Base-by-base conservation (phyloP, 2,329 filamentous ascomycete species). In the Aureobasidium sp. region DNA sequence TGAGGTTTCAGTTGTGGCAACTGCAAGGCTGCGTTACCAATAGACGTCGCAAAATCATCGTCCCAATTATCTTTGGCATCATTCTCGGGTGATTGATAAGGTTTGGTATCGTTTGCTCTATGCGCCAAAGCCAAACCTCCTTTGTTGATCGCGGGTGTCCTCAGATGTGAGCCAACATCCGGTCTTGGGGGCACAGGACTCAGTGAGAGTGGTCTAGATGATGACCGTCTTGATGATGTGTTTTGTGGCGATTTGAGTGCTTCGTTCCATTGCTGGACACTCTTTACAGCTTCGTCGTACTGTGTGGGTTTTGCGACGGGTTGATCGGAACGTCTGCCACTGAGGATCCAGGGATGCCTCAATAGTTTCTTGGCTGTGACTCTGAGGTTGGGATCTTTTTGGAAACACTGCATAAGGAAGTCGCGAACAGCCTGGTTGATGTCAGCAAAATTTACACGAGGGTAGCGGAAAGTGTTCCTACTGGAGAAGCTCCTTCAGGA, bases 381-480 rank as follows among this genome's bases (percentile, higher is more conserved):
- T 71, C 94, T 85, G 55, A 99, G 82, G 68, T 97, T 97, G 1
- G 94, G 94, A 69, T 99, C 95, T 73, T 99, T 99, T 70, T 99
- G 94, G 70, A 99, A 99, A 73, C 94, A 99, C 75, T 99, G 94
- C 89, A 97, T 97, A 16, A 99, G 82, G 69, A 99, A 99, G 70
- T 99, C 94, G 68, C 92, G 85, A 36, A 95, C 91, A 63, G 90
- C 89, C 90, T 94, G 42, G 39, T 29, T 1, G 13, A 34, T 36
- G 42, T 60, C 29, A 60, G 57, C 44, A 50, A 39, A 3, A 29
- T 27, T 21, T 16, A n/a, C 54, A 11, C 57, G 14, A n/a, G 8
- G 25, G 25, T 13, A 48, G 32, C 77, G 16, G 3, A 39, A 5
- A 3, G 14, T 39, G 8, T 39, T 3, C 16, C 73, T 74, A 95